Evolutionary conservation across 2,329 filamentous ascomycete species (phyloP), one percentile per base, ranked within the genome.

Genomic region (Pochonia chlamydosporia): DNA sequence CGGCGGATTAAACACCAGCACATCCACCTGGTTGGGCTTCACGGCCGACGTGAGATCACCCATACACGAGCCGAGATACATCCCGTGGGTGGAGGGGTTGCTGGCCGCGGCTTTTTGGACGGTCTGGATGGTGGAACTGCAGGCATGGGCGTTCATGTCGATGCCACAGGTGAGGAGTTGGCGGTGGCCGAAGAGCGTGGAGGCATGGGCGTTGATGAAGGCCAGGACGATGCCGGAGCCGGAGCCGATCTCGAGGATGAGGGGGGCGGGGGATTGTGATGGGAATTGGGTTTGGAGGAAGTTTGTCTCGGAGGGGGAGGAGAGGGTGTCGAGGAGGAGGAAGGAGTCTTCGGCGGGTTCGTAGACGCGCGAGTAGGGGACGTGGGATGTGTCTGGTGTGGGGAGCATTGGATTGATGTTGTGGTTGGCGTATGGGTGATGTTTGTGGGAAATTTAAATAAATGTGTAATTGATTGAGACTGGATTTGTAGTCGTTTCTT

Each of bases 301-400:
- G 21, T 70, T 56, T 4, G 74, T 79, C 67, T 96, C 89, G 2
- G 77, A 64, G 1, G 73, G 49, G 2, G 84, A 85, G 0, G 91
- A 92, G 39, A 99, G 78, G 0, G 91, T 95, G 69, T 99, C 92
- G 25, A 99, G 81, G 42, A 99, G 79, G 39, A 99, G 80, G 63
- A 89, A 99, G 5, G 91, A 96, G 71, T 99, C 93, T 68, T 99
- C 93, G 10, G 92, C 86, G 30, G 93, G 93, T 63, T 96, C 91
- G 69, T 99, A 99, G 56, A 97, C 84, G 47, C 85, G 82, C 64
- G 88, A 81, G 68, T 91, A 95, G 46, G 85, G 81, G 50, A 97
- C 88, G 70, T 99, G 93, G 20, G 87, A 87, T 3, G 93, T 99
- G 49, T 89, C 88, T 13, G 93, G 93, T 1, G 93, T 99, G 9